A percentile compares a stretch with the other conserved stretches of the same genome.
Conservation (phyloP, 2,329 filamentous ascomycete genomes). For the Fusarium incarnatum region DNA sequence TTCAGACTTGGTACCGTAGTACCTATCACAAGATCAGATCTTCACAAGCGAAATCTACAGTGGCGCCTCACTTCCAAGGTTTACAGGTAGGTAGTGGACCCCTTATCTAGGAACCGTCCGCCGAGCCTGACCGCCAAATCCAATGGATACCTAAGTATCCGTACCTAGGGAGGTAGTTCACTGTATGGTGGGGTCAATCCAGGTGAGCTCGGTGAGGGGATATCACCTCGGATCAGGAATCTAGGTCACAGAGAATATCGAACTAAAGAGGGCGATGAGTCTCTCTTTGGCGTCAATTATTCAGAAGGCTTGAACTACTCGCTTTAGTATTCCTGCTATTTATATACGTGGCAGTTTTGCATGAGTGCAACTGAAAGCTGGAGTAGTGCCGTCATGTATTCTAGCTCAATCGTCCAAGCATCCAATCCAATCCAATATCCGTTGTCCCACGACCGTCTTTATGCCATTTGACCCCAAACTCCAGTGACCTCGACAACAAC, state of each 20-base stretch:
- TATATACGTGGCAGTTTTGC: neutral
- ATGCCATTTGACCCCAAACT: constrained; percentile 54
- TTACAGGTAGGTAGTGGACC: constrained; percentile 16
- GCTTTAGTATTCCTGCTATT: neutral
- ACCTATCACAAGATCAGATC: neutral
- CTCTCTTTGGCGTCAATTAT: neutral
- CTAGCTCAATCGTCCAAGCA: constrained; percentile 7
- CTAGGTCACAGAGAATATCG: neutral
- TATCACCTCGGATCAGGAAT: neutral
- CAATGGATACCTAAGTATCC: too few species aligned
- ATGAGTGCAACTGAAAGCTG: neutral
- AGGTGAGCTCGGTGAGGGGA: constrained; percentile 26
- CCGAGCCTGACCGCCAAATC: constrained; percentile 29
- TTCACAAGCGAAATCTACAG: constrained; percentile 23
- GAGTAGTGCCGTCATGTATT: neutral
- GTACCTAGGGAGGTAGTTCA: neutral
- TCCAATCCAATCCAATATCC: neutral
- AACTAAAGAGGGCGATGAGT: neutral
- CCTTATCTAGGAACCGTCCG: neutral
- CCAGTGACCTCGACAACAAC: constrained; percentile 81
- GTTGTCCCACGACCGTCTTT: neutral
- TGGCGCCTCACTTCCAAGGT: neutral
- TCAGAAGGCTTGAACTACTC: neutral
- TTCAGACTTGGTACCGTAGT: neutral
- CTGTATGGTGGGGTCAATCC: neutral